A percentile compares a stretch with the other conserved stretches of the same genome.
These are phyloP conservation scores for Paradendryphiella salina DNA, from an alignment of 2,329 filamentous ascomycete species.

Conservation along the genomic window DNA sequence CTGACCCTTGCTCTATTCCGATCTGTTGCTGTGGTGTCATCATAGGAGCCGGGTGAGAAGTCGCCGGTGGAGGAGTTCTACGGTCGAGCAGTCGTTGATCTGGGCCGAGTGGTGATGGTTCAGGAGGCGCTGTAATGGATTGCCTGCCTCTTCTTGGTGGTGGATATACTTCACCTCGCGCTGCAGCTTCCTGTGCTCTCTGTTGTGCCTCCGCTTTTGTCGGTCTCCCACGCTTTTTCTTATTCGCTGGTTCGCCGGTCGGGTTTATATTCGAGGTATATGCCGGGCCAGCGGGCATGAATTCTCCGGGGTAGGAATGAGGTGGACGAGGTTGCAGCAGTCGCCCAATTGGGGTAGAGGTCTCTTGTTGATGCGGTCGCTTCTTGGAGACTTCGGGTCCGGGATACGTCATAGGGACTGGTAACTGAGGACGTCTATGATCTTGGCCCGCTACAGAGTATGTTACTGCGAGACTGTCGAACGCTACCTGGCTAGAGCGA, in stretches of 20 bases:
- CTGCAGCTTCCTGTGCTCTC: constrained; percentile 48
- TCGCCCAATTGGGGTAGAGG: constrained; percentile 44
- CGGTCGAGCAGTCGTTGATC: constrained; percentile 33
- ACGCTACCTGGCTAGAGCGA: constrained; percentile 44
- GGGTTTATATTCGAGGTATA: constrained; percentile 36
- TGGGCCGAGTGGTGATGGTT: constrained; percentile 25
- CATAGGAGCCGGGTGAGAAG: constrained; percentile 22
- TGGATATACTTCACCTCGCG: constrained; percentile 47
- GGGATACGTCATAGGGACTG: constrained; percentile 38
- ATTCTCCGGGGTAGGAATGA: constrained; percentile 41
- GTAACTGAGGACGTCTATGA: constrained; percentile 37
- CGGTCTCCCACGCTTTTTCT: constrained; percentile 54
- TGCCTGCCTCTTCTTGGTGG: constrained; percentile 41
- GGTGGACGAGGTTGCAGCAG: constrained; percentile 53
- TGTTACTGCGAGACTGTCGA: constrained; percentile 34
- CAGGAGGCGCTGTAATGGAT: constrained; percentile 37
- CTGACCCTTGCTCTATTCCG: constrained; percentile 34
- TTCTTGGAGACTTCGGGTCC: constrained; percentile 43
- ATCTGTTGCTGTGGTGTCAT: constrained; percentile 38
- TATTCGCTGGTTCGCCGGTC: constrained; percentile 45
- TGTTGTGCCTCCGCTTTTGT: constrained; percentile 54
- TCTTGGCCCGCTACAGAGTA: constrained; percentile 26
- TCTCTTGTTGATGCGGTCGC: constrained; percentile 42
- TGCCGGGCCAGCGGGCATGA: constrained; percentile 31
- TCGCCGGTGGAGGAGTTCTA: constrained; percentile 34